These are phyloP conservation scores for Ascomycota sp. DNA, from an alignment of 2,329 filamentous ascomycete genomes.

Conservation along the genomic window DNA sequence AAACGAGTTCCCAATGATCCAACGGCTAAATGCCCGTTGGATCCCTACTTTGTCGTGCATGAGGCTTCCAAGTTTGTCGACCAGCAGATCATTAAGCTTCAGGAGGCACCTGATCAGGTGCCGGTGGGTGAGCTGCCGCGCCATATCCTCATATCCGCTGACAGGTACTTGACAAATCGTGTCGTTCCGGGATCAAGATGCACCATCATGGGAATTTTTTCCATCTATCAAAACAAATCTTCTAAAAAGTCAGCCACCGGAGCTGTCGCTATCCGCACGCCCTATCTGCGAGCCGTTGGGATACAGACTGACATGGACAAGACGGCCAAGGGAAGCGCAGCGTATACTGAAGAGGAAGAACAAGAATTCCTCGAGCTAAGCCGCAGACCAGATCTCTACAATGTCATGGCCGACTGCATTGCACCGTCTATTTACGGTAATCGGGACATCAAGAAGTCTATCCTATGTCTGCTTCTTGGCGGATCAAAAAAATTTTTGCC, in stretches of 20 bases:
- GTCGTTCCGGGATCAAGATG: conserved; percentile 90
- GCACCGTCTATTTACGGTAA: conserved; percentile 96
- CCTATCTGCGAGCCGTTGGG: conserved; percentile 79
- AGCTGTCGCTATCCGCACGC: conserved; percentile 85
- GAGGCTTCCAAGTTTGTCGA: conserved; percentile 90
- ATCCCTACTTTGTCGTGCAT: conserved; percentile 89
- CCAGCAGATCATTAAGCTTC: conserved; percentile 92
- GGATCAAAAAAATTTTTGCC: conserved; percentile 95
- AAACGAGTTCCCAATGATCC: conserved; percentile 40
- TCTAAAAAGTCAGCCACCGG: conserved; percentile 52
- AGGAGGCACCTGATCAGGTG: conserved; percentile 92
- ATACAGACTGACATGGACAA: conserved; percentile 81
- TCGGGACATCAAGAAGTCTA: conserved; percentile 87
- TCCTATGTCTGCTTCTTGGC: conserved; percentile 77
- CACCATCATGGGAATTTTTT: conserved; percentile 91
- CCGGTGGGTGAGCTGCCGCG: conserved; percentile 87
- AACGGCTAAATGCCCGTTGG: conserved; percentile 60
- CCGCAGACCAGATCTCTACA: conserved; percentile 76
- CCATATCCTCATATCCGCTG: conserved; percentile 89
- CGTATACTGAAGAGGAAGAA: conserved; percentile 87
- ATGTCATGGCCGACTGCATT: conserved; percentile 72
- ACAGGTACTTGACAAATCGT: conserved; percentile 81
- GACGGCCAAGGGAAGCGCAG: conserved; percentile 59
- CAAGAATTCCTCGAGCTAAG: conserved; percentile 89
- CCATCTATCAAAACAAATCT: conserved; percentile 86